These are phyloP conservation scores for Chlorella vulgaris DNA, from an alignment of 139 green algal species.

Conservation along the genomic window DNA sequence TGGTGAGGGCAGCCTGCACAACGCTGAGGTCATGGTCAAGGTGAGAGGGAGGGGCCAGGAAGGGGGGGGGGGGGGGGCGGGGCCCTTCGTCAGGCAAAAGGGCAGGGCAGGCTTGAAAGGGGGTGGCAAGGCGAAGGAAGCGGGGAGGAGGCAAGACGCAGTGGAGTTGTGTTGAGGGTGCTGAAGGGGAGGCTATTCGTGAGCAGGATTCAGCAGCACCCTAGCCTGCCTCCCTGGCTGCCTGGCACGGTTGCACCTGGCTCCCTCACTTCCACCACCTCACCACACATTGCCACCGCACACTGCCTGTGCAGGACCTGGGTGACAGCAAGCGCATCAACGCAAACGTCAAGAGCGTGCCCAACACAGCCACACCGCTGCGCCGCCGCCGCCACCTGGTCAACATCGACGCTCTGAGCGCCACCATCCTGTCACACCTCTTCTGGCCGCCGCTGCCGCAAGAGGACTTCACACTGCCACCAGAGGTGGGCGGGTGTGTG, in stretches of 20 bases:
- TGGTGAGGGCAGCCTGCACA: constrained; percentile 82
- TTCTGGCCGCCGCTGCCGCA: constrained; percentile 84
- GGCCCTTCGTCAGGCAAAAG: too few species aligned
- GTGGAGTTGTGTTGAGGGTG: too few species aligned
- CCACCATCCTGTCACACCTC: constrained; percentile 81
- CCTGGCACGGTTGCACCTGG: too few species aligned
- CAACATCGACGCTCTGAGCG: constrained; percentile 47
- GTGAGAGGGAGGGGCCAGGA: background rate
- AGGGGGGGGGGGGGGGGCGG: background rate
- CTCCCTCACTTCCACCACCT: background rate
- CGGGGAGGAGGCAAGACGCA: too few species aligned
- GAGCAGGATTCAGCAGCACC: too few species aligned
- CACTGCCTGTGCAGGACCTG: constrained; percentile 76
- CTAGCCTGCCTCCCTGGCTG: too few species aligned
- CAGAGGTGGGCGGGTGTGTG: constrained; percentile 33
- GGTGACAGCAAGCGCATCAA: constrained; percentile 92
- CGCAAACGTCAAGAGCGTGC: constrained; percentile 56
- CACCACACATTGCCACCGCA: background rate
- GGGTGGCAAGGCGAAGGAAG: too few species aligned
- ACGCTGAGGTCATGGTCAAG: constrained; percentile 65
- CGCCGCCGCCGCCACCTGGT: constrained; percentile 10
- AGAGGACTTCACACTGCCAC: constrained; percentile 62
- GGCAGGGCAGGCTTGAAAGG: too few species aligned
- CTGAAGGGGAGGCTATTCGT: too few species aligned
- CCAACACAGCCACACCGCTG: constrained; percentile 28